Percentiles rank a stretch among this genome's conserved stretches.
These are phyloP conservation scores for Cladorrhinum sp. DNA, from an alignment of 2,329 filamentous ascomycete species.

Conservation along the genomic window DNA sequence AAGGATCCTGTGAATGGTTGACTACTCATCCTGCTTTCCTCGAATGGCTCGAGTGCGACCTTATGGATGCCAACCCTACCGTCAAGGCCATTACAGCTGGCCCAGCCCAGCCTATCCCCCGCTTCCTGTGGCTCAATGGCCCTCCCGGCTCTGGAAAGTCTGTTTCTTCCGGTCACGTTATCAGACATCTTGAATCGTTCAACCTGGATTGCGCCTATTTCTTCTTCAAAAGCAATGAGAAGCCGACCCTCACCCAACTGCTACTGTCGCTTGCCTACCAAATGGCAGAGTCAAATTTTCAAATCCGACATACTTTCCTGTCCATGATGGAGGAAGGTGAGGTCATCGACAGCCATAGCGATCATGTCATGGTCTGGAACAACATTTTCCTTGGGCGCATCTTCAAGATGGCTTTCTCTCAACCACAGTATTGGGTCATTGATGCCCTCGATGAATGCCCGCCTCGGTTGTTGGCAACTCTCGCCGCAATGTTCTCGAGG, in stretches of 20 bases:
- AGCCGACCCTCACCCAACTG: conserved; percentile 22
- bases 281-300: conserved; percentile 24
- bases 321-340: conserved; percentile 23
- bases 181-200: conserved; percentile 25
- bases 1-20: conserved; percentile 30
- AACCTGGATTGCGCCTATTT: conserved; percentile 29
- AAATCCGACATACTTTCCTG: conserved; percentile 22
- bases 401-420: conserved; percentile 18
- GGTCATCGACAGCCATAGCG: conserved; percentile 19
- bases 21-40: conserved; percentile 23
- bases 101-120: conserved; percentile 4
- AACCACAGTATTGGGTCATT: conserved; percentile 27
- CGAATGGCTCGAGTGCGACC: conserved; percentile 26
- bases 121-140: conserved; percentile 30
- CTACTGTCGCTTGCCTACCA: conserved; percentile 26
- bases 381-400: conserved; percentile 24
- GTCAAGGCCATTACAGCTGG: conserved; percentile 17
- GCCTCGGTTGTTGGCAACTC: conserved; percentile 8
- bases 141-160: conserved; percentile 31
- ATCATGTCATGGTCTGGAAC: conserved; percentile 26
- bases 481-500: conserved; percentile 22
- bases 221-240: conserved; percentile 29
- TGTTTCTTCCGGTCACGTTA: conserved; percentile 26
- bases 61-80: conserved; percentile 5
- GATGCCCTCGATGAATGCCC: conserved; percentile 27